Evolutionary conservation across 73 alveolate genomes (phyloP), one percentile per base, ranked within the genome.

Genomic region (Uronychia setigera): DNA sequence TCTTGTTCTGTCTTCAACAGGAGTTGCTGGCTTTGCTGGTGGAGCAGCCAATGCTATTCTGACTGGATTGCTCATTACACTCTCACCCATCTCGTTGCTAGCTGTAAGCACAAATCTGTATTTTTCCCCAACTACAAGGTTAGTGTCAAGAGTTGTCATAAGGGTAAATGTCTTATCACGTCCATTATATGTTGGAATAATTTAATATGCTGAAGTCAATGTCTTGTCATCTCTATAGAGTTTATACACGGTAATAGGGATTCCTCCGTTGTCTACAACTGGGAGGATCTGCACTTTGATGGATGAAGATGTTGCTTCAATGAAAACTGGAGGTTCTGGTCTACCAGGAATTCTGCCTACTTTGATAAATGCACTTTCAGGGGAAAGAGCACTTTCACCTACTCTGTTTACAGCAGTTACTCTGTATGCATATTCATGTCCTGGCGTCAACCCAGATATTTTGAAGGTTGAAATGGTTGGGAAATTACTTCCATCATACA

Each of bases 351-450:
- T 74, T 27, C 59, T 58, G 13, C 93, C 92, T 33, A 83, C 95
- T 35, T 60, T 80, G 75, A 80, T 58, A 27, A 31, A 32, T 9
- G 59, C 30, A 35, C 82, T 33, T 58, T 85, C 85, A 75, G 93
- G 93, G 27, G 86, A 33, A 5, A 79, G 33, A 29, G 31, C 46
- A 1, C 92, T 87, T n/a, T 35, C 88, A 33, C 95, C 92, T 1
- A 85, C 95, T 75, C 95, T 31, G 83, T 90, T 90, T 26, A 85
- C 19, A 26, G 95, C 95, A 29, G 80, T 57, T 0, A 85, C 92
- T 30, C 84, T 74, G 35, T 27, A 90, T 33, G 83, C 81, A 67
- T 90, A 90, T 31, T 29, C 76, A 59, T 84, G 46, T 19, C 95
- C 95, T 58, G 92, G 75, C 26, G 79, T 74, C 29, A 90, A 67